phyloP scores from a whole-genome alignment of 768 basidiomycete genomes.

The Crepidotus variabilis region DNA sequence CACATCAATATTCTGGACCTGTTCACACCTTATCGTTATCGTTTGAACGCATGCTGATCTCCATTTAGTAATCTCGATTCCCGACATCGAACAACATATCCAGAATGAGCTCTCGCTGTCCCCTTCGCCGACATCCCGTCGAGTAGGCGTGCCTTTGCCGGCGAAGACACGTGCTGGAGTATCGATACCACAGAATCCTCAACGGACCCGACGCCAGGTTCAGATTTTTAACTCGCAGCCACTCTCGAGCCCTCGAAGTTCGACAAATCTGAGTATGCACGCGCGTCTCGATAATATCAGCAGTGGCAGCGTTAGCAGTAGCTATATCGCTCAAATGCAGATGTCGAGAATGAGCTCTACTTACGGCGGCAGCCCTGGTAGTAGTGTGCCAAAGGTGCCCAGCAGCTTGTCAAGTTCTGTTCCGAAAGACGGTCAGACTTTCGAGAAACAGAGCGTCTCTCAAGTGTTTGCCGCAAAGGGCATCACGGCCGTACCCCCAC shows the following conservation, averaged over 20 bases:
- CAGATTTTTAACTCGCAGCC: slow-evolving; percentile 85
- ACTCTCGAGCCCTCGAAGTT: slow-evolving; percentile 52
- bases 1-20: slow-evolving; percentile 15
- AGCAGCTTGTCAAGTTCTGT: slow-evolving; percentile 33
- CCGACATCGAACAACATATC: slow-evolving; percentile 76
- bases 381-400: slow-evolving; percentile 37
- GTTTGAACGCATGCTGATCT: slow-evolving; percentile 20
- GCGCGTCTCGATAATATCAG: slow-evolving; percentile 23
- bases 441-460: slow-evolving; percentile 14
- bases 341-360: slow-evolving; percentile 28
- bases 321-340: slow-evolving; percentile 40
- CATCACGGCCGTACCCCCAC: slow-evolving; percentile 17
- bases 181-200: slow-evolving; percentile 53
- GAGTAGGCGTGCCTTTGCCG: slow-evolving; percentile 75
- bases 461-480: slow-evolving; percentile 17
- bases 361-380: slow-evolving; percentile 30
- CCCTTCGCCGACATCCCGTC: slow-evolving; percentile 71
- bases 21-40: slow-evolving; percentile 7
- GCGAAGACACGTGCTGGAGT: slow-evolving; percentile 61
- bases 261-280: slow-evolving; percentile 24
- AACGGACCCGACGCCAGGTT: slow-evolving; percentile 56
- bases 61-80: slow-evolving; percentile 73
- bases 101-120: slow-evolving; percentile 62
- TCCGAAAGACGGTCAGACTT: slow-evolving; percentile 14
- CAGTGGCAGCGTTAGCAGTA: slow-evolving; percentile 37